These are phyloP conservation scores for Durusdinium trenchii DNA, from an alignment of 73 alveolate species.

Conservation along the genomic window DNA sequence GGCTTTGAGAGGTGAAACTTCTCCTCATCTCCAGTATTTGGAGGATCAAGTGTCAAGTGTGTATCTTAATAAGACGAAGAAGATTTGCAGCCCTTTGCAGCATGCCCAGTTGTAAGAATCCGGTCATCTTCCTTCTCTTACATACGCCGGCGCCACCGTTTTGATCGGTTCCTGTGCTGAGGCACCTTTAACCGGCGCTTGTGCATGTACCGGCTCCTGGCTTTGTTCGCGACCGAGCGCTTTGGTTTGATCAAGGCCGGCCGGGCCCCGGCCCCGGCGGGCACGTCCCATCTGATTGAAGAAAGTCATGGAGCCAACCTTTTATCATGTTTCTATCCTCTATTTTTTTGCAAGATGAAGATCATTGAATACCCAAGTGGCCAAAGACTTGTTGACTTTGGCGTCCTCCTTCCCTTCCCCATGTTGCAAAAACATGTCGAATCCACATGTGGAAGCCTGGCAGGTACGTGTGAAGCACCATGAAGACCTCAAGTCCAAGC, in stretches of 20 bases:
- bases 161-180: not conserved
- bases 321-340: not conserved
- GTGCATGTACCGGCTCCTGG: conserved; percentile 76
- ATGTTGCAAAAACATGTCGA: not conserved
- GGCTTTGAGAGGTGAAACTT: no score
- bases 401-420: not conserved
- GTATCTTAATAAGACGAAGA: no score
- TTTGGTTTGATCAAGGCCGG: conserved; percentile 73
- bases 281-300: not conserved
- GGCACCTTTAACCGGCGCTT: conserved; percentile 91
- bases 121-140: no score
- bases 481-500: conserved; percentile 1
- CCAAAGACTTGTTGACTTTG: not conserved
- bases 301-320: not conserved
- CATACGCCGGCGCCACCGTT: not conserved
- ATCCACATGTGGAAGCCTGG: no score
- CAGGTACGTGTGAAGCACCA: conserved; percentile 32
- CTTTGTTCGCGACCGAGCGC: conserved; percentile 70
- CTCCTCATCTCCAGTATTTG: no score
- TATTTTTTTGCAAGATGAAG: not conserved
- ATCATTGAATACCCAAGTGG: not conserved
- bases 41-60: no score
- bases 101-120: no score
- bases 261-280: not conserved
- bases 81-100: no score